Percentiles rank a stretch among this genome's conserved stretches.
phyloP scores from a whole-genome alignment of 371 early-diverging fungal species.

The Mortierella sp. region DNA sequence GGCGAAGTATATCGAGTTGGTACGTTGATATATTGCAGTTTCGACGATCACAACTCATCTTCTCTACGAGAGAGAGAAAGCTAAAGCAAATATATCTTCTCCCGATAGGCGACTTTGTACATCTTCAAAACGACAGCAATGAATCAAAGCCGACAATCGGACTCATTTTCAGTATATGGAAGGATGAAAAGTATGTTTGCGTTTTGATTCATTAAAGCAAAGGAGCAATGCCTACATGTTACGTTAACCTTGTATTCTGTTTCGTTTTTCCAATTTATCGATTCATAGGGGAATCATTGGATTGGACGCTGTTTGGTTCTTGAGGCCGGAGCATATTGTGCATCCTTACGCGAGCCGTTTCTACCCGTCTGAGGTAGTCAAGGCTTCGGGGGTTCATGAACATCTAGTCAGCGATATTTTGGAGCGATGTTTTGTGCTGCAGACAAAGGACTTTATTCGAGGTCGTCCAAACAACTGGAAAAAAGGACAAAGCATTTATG shows the following conservation, averaged over 20 bases:
- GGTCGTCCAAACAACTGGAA: slow-evolving; percentile 49
- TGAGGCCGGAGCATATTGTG: slow-evolving; percentile 51
- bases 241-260: background rate
- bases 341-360: slow-evolving; percentile 53
- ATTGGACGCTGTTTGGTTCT: slow-evolving; percentile 48
- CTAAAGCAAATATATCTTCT: background rate
- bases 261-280: too few species aligned
- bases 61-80: background rate
- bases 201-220: too few species aligned
- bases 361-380: slow-evolving; percentile 48
- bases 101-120: slow-evolving; percentile 44
- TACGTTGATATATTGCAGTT: slow-evolving; percentile 7
- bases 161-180: slow-evolving; percentile 45
- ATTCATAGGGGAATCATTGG: slow-evolving; percentile 25
- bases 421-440: slow-evolving; percentile 39
- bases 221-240: too few species aligned
- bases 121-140: slow-evolving; percentile 40
- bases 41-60: background rate
- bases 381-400: slow-evolving; percentile 40
- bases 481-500: slow-evolving; percentile 45
- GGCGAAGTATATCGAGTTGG: slow-evolving; percentile 36
- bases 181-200: slow-evolving; percentile 42
- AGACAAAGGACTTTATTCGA: slow-evolving; percentile 38
- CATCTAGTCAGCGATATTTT: slow-evolving; percentile 36
- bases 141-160: slow-evolving; percentile 45